These are phyloP conservation scores for Aspergillus diversus DNA, from an alignment of 495 filamentous ascomycete species.

Conservation along the genomic window DNA sequence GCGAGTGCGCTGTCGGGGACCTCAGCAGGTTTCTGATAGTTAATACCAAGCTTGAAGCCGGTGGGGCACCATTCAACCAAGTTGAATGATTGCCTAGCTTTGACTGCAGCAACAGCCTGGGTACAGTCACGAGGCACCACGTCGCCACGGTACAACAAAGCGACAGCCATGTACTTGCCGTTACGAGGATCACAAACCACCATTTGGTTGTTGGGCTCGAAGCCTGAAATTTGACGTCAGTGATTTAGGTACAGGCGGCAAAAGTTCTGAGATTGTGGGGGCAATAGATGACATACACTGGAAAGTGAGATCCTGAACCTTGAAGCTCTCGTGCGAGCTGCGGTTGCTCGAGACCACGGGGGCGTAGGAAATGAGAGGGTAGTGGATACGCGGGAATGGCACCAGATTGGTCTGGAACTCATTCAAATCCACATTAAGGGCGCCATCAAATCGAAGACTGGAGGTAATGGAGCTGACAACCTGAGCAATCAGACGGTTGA, in stretches of 20 bases:
- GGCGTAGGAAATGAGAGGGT: conserved; percentile 86
- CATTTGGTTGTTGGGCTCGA: conserved; percentile 97
- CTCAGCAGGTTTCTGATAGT: conserved; percentile 82
- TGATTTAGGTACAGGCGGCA: conserved; percentile 33
- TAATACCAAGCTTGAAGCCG: conserved; percentile 93
- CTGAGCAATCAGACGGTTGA: conserved; percentile 90
- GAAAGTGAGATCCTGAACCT: conserved; percentile 83
- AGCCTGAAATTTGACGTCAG: conserved; percentile 51
- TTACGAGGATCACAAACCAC: conserved; percentile 90
- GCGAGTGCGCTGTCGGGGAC: conserved; percentile 81
- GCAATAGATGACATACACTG: conserved; percentile 61
- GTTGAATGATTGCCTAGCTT: conserved; percentile 88
- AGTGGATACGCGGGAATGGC: conserved; percentile 90
- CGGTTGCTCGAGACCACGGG: conserved; percentile 81
- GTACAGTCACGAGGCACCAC: conserved; percentile 85
- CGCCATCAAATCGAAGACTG: conserved; percentile 86
- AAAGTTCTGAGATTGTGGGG: background rate
- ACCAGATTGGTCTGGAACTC: conserved; percentile 97
- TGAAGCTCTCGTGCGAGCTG: conserved; percentile 90
- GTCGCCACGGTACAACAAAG: conserved; percentile 87
- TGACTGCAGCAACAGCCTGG: conserved; percentile 76
- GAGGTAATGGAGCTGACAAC: conserved; percentile 91
- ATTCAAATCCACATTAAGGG: conserved; percentile 89
- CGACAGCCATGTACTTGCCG: conserved; percentile 94
- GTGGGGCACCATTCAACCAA: conserved; percentile 96